Base-by-base conservation (phyloP, 106 monocot genomes). In the Xerophyta viscosa region DNA sequence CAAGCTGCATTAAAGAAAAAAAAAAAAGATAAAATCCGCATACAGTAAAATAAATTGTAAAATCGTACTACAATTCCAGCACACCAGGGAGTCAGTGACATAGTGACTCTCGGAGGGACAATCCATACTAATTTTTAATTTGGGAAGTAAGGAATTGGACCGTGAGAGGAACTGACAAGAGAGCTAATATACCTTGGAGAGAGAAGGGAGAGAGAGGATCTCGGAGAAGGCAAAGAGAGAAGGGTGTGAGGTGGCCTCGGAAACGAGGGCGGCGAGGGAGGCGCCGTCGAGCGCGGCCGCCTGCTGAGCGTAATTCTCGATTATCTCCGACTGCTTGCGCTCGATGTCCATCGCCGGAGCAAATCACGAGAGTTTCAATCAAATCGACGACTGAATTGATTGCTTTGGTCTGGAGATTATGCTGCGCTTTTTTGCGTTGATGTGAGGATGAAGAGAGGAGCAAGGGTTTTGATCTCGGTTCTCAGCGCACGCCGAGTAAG, bases 271-370 rank as follows among this genome's bases (percentile, higher is more conserved):
- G 20, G 75, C 72, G 13, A 96, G 78, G n/a, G 71, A 28, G 10
- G 60, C 39, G 14, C 54, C 75, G 6, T 60, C 53, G 11, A 71
- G 59, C 30, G 54, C 47, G 11, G 31, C 53, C 53, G 79, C 85
- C 45, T 64, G 75, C 59, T 74, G 71, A 45, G 65, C 64, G 56
- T 70, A 96, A 29, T 85, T 73, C 15, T 89, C 76, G 65, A 96
- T 79, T 33, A 96, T 27, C 63, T 89, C 96, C 62, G 84, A 57
- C 43, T 96, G 96, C 69, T 71, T 81, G 54, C 69, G 77, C 60
- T 96, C 96, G 63, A 85, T 79, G 23, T 96, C 96, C 96, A 96
- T 96, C 50, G n/a, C n/a, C n/a, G n/a, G n/a, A n/a, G n/a, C n/a
- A n/a, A n/a, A n/a, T n/a, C n/a, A n/a, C n/a, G n/a, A n/a, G n/a